phyloP scores from a whole-genome alignment of 164 flowering plant genomes.

The Sedum album region DNA sequence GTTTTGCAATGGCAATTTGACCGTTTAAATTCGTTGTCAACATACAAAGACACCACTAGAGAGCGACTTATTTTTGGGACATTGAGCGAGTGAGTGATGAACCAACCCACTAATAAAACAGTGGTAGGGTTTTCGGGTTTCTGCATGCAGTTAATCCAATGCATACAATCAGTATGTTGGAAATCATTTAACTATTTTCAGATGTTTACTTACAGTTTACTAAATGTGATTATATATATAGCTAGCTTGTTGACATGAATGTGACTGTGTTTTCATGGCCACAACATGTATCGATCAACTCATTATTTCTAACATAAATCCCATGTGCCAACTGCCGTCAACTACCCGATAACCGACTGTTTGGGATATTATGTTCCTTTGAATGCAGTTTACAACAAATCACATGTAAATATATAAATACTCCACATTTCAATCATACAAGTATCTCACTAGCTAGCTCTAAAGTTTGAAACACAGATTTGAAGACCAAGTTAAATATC shows the following conservation, averaged over 20 bases:
- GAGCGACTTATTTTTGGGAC: background rate
- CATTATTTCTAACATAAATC: background rate
- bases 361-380: background rate
- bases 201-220: background rate
- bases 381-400: background rate
- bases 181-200: background rate
- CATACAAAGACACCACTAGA: conserved; percentile 3
- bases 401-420: background rate
- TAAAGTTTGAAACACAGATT: background rate
- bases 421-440: background rate
- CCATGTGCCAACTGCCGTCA: conserved; percentile 7
- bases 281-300: conserved; percentile 2
- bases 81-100: background rate
- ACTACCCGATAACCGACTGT: conserved; percentile 8
- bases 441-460: background rate
- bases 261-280: conserved; percentile 6
- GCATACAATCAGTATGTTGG: background rate
- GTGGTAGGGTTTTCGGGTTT: conserved; percentile 4
- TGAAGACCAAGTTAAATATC: background rate
- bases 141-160: background rate
- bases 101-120: background rate
- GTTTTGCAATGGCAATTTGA: conserved; percentile 1
- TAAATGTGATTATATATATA: background rate
- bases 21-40: background rate
- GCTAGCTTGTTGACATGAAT: background rate